Evolutionary conservation across 2,329 filamentous ascomycete species (phyloP).

Genomic region (Colletotrichum coccodes): DNA sequence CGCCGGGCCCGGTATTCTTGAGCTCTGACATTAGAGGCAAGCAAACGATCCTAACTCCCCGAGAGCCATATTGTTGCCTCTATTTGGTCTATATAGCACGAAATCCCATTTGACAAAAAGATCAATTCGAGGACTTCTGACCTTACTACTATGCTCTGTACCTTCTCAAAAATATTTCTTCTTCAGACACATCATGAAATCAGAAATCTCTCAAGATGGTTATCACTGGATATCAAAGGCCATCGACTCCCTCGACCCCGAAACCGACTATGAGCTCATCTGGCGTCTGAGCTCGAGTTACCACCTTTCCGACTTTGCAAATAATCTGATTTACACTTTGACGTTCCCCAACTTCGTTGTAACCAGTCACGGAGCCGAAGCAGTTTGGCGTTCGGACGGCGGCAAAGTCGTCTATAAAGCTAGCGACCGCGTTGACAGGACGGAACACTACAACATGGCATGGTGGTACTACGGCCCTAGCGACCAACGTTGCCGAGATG

Average conservation of each 20-base stretch:
- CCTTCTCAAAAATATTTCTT: not conserved
- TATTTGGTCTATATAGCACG: not conserved
- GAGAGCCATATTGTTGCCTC: not conserved
- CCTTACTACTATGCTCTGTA: not conserved
- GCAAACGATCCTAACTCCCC: not conserved
- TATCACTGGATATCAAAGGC: not conserved
- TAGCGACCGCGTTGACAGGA: not conserved
- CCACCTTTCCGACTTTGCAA: not conserved
- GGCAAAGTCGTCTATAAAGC: slow-evolving; percentile 9
- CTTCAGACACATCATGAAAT: not conserved
- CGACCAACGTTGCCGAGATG: not conserved
- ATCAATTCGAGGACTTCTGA: too few relatives aligned
- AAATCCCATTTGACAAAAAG: too few relatives aligned
- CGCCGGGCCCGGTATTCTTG: too few relatives aligned
- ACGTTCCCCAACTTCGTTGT: not conserved
- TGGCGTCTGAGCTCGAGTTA: not conserved
- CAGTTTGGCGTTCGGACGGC: not conserved
- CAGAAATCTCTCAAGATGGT: not conserved
- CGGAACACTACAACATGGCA: slow-evolving; percentile 7
- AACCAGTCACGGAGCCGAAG: not conserved
- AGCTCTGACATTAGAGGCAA: not conserved
- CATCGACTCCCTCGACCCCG: not conserved
- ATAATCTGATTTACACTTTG: not conserved
- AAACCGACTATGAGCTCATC: not conserved
- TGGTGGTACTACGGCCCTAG: slow-evolving; percentile 14